A percentile compares a stretch with the other conserved stretches of the same genome.
These are phyloP conservation scores for Boletus pseudopeckii DNA, from an alignment of 768 basidiomycete species.

Conservation along the genomic window DNA sequence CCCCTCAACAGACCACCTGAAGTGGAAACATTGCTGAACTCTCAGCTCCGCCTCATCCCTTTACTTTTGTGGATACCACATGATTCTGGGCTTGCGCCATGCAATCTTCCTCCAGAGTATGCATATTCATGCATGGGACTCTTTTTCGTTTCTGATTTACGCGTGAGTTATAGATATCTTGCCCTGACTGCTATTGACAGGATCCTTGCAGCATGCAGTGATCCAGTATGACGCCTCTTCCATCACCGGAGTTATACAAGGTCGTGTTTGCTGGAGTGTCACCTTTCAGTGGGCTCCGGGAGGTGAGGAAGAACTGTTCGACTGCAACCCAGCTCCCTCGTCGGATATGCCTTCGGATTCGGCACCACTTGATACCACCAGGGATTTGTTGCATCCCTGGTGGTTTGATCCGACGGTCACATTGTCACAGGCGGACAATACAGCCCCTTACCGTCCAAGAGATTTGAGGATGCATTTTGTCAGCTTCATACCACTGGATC, in stretches of 20 bases:
- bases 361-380: not conserved
- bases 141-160: constrained; percentile 41
- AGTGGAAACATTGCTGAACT: constrained; percentile 40
- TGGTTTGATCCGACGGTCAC: constrained; percentile 19
- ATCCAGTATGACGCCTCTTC: not conserved
- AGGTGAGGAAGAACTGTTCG: constrained; percentile 41
- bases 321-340: not conserved
- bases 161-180: constrained; percentile 28
- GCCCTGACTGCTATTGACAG: not conserved
- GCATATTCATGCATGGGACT: constrained; percentile 45
- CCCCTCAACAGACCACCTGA: constrained; percentile 40
- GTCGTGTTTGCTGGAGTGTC: constrained; percentile 44
- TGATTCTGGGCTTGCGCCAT: constrained; percentile 26
- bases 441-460: constrained; percentile 19
- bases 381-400: constrained; percentile 16
- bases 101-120: constrained; percentile 34
- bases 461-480: constrained; percentile 26
- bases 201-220: constrained; percentile 16
- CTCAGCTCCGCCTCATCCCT: constrained; percentile 37
- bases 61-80: constrained; percentile 40
- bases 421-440: not conserved
- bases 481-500: constrained; percentile 30
- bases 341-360: not conserved
- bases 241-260: constrained; percentile 13
- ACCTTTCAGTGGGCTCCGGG: constrained; percentile 48